Base-by-base conservation (phyloP, 2,329 filamentous ascomycete genomes). In the Saccharata proteae region DNA sequence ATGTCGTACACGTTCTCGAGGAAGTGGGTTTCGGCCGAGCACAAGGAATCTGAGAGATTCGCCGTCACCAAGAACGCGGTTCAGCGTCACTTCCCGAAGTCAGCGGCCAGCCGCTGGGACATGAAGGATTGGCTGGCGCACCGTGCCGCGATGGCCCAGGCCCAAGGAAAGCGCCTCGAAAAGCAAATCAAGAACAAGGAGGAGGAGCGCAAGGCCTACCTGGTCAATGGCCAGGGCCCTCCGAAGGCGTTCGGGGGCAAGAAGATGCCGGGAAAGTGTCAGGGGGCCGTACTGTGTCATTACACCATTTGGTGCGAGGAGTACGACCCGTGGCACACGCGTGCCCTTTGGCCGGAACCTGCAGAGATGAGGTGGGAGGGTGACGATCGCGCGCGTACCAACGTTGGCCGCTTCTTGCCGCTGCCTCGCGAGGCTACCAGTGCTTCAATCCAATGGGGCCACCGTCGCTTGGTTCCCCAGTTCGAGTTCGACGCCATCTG, bases 361-460 rank as follows among this genome's bases (percentile, higher is more conserved):
- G 43, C 51, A 8, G 61, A 65, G 45, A 46, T 57, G 45, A 60
- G 60, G 38, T 64, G 61, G 52, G 61, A 65, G 38, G 62, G 62
- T 0, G 56, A 62, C 23, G 60, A 61, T 18, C 55, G 62, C 8
- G 57, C 61, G 10, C 54, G 59, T 24, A 64, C 58, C 3, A 45
- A 44, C 19, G 50, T 55, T 25, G 58, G 59, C 14, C 44, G 62
- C 12, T 64, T 55, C 40, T 44, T 57, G 4, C 54, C 57, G n/a
- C 41, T 58, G 8, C 61, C 62, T 18, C 57, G 62, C 5, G 53
- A 61, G 27, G 41, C 48, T 5, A 52, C 51, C n/a, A 55, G 58
- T 27, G 43, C 46, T 4, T 52, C 50, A 3, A 51, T 63, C 12
- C 43, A 46, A 5, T 65, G 61, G 61, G 51, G 51, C 32, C 55